phyloP scores from a whole-genome alignment of 169 alveolate species.

The Babesia gibsoni region DNA sequence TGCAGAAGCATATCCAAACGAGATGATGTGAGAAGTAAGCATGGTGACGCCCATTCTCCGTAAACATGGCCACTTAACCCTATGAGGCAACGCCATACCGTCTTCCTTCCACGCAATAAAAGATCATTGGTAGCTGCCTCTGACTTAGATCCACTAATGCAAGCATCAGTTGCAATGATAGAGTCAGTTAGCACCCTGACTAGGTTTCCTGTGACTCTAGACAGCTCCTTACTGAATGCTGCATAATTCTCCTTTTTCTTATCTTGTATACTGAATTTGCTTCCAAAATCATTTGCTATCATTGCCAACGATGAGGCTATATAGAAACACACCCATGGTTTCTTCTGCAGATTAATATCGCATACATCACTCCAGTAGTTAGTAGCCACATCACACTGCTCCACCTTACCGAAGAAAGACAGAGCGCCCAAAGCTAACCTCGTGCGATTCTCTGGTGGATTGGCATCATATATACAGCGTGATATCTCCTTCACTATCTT shows the following conservation, averaged over 20 bases:
- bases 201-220: background rate
- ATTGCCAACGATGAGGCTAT: background rate
- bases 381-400: background rate
- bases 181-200: conserved; percentile 19
- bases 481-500: conserved; percentile 3
- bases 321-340: conserved; percentile 30
- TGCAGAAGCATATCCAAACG: conserved; percentile 7
- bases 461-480: background rate
- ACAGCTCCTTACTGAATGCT: conserved; percentile 1
- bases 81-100: conserved; percentile 3
- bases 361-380: conserved; percentile 28
- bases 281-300: background rate
- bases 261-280: background rate
- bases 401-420: conserved; percentile 5
- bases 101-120: background rate
- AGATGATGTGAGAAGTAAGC: conserved; percentile 1
- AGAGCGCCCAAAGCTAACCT: conserved; percentile 12
- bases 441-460: conserved; percentile 8
- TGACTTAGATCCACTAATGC: background rate
- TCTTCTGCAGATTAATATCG: conserved; percentile 3
- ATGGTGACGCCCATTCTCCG: background rate
- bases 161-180: background rate
- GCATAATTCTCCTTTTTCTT: background rate
- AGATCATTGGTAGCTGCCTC: background rate
- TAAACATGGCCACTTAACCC: background rate